phyloP scores from a whole-genome alignment of 2,329 filamentous ascomycete species.

The Aaosphaeria arxii region DNA sequence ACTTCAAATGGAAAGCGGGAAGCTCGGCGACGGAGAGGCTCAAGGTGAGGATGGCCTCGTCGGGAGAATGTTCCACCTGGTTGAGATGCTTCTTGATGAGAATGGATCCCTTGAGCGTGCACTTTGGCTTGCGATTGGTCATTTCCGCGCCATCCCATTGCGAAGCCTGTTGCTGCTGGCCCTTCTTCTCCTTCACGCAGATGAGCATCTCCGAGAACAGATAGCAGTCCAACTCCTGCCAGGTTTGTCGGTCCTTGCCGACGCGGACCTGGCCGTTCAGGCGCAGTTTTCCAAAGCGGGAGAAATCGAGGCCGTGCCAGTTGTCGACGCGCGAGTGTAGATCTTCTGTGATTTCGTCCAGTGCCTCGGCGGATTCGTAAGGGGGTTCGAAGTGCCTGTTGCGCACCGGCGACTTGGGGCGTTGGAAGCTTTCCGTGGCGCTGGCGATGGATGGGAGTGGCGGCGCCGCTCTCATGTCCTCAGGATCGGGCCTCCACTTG shows the following conservation, averaged over 20 bases:
- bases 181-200: constrained; percentile 96
- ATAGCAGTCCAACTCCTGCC: constrained; percentile 97
- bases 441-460: constrained; percentile 49
- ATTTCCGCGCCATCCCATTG: constrained; percentile 63
- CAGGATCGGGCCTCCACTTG: constrained; percentile 83
- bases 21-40: constrained; percentile 89
- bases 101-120: constrained; percentile 94
- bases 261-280: constrained; percentile 88
- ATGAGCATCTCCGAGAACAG: constrained; percentile 99
- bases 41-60: constrained; percentile 82
- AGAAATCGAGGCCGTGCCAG: constrained; percentile 95
- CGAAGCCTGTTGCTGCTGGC: constrained; percentile 44
- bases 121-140: constrained; percentile 64
- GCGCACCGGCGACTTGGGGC: constrained; percentile 59
- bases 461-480: constrained; percentile 64
- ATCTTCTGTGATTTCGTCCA: constrained; percentile 84
- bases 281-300: constrained; percentile 86
- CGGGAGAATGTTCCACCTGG: constrained; percentile 70
- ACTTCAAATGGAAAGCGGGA: constrained; percentile 89
- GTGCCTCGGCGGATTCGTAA: constrained; percentile 70
- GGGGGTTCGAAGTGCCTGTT: constrained; percentile 50
- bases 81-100: constrained; percentile 97
- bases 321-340: constrained; percentile 89
- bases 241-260: constrained; percentile 92
- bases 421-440: constrained; percentile 44